Evolutionary conservation across 1,139 yeast genomes (phyloP), one percentile per base, ranked within the genome.

Genomic region (Candida tunisiensis): DNA sequence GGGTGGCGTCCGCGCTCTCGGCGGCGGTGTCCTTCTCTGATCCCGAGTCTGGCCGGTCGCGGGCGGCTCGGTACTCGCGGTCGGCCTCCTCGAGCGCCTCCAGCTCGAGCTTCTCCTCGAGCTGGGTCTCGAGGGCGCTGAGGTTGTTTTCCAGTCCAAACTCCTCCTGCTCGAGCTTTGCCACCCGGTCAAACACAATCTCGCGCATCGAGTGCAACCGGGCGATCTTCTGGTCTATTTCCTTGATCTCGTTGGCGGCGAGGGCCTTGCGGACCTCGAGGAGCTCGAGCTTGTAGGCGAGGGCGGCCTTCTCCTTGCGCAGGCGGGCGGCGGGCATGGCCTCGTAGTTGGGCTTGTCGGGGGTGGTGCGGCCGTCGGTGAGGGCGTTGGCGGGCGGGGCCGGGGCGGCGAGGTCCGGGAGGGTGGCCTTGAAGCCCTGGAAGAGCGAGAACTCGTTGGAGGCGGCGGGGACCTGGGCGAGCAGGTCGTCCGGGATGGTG

Each of bases 371-470:
- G 14, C 11, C 19, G 6, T n/a, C 19, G 6, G 10, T 8, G 18
- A 16, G 13, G 8, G 19, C 9, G 8, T 17, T 17, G 19, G 13
- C 16, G 15, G 32, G 25, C 21, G 27, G 16, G 25, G 27, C 18
- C 18, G 53, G 54, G 34, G 58, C 64, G 35, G 60, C 51, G 15
- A 60, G 47, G 19, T 61, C 62, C 1, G 69, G 70, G 24, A 65
- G 40, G 0, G 66, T 57, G 1, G 79, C 80, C 36, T 58, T 62
- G 41, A 73, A 74, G 0, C 82, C 83, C 44, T 74, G 80, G 38
- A 65, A 71, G 12, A 74, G 49, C 2, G 79, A 66, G 41, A 59
- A 69, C 24, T 38, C 32, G 20, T 44, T 37, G 16, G 41, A 41
- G 14, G 43, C 37, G 23, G 36, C 40, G 4, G 46, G 51, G 8